Evolutionary conservation across 2,329 filamentous ascomycete species (phyloP).

Genomic region (Tolypocladium inflatum): DNA sequence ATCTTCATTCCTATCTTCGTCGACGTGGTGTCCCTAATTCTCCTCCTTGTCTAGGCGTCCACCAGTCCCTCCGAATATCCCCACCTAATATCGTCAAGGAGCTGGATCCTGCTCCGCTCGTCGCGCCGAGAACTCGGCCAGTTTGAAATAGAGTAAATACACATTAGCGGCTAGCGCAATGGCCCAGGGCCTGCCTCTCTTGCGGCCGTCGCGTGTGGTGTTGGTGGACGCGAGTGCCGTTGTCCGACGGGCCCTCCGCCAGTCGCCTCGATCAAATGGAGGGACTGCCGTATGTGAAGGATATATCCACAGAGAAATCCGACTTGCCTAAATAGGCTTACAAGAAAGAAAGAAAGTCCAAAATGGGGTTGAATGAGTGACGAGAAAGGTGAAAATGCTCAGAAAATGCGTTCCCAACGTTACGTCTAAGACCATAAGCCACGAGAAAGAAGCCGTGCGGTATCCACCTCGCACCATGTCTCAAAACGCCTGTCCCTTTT

Average conservation of each 20-base stretch:
- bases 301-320: slow-evolving; percentile 1
- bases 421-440: slow-evolving; percentile 13
- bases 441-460: slow-evolving; percentile 7
- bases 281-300: neutral
- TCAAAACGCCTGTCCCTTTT: slow-evolving; percentile 20
- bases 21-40: neutral
- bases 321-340: neutral
- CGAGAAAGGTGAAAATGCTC: slow-evolving; percentile 18
- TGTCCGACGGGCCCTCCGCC: neutral
- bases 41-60: neutral
- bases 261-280: neutral
- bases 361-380: slow-evolving; percentile 18
- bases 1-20: neutral
- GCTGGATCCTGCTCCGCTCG: neutral
- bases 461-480: slow-evolving; percentile 10
- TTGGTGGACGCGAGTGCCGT: neutral
- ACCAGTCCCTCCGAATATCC: neutral
- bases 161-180: neutral
- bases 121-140: neutral
- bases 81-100: neutral
- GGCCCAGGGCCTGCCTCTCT: neutral
- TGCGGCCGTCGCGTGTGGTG: too few relatives aligned
- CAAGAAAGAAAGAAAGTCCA: neutral
- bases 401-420: slow-evolving; percentile 10
- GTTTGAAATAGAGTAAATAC: neutral